Evolutionary conservation across 1,284 basidiomycete species (phyloP), one percentile per base, ranked within the genome.

Genomic region (Gomphus sp.): DNA sequence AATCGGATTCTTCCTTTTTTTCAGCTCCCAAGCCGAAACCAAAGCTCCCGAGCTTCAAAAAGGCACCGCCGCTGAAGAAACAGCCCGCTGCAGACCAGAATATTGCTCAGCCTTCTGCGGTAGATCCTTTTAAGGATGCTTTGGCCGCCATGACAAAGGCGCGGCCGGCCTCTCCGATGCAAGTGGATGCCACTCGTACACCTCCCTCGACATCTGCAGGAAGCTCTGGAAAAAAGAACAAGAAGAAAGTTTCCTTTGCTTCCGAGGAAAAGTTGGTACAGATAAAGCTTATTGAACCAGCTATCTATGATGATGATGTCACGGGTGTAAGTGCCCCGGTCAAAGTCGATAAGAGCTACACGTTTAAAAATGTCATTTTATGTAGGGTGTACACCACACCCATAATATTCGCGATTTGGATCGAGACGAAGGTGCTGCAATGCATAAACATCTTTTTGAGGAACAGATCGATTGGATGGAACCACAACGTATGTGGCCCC

Each of bases 1-100:
- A 89, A 71, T 84, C 87, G 14, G 89, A 91, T 69, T 85, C 84
- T 44, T 89, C 87, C 1, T 91, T 91, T 71, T 91, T 91, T 71
- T 90, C 88, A 56, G 84, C 85, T 47, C 85, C 88, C 7, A 90
- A 90, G 67, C 79, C 83, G n/a, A 90, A 89, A 67, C 80, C 85
- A 44, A 87, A 84, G 69, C 74, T 91, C 31, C 89, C 88, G 7
- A 87, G 80, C 59, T 91, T 91, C 75, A 90, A 86, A 74, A 91
- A 90, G 70, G 80, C 84, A 5, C 76, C 79, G 10, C 44, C 58
- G 22, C 44, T 50, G 16, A 71, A 72, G 47, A 83, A 83, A 73
- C 80, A 79, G 71, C 81, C 83, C 18, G 56, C 50, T 58, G 68
- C 71, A 2, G 78, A 80, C 60, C 62, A 65, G 22, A 84, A 84